Conservation (phyloP, 2,329 filamentous ascomycete genomes). For the Colletotrichum costaricense region DNA sequence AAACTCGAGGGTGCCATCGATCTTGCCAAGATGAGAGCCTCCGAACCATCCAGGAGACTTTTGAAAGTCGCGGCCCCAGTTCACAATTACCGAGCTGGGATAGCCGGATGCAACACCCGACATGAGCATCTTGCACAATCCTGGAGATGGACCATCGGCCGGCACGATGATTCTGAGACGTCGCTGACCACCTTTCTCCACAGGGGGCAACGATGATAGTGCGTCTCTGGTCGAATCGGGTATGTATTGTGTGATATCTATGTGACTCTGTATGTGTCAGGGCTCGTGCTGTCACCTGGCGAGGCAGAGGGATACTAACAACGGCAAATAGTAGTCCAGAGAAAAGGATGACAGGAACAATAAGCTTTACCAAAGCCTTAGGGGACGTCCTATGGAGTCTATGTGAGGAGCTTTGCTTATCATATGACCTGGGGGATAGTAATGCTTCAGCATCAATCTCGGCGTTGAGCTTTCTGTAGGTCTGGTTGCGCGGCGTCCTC, state of each 20-base stretch:
- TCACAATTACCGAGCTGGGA: conserved; percentile 43
- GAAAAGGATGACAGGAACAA: conserved; percentile 5
- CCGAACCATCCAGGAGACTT: conserved; percentile 35
- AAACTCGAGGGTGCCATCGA: conserved; percentile 41
- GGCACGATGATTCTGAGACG: conserved; percentile 43
- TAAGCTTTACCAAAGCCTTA: background rate
- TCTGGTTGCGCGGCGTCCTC: background rate
- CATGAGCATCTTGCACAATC: conserved; percentile 47
- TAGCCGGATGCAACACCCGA: conserved; percentile 43
- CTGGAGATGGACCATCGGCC: conserved; percentile 39
- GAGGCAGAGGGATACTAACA: background rate
- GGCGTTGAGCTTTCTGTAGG: conserved; percentile 10
- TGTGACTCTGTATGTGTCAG: background rate
- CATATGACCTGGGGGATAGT: background rate
- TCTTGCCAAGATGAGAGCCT: conserved; percentile 44
- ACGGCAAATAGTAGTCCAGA: conserved; percentile 3
- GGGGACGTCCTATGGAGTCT: background rate
- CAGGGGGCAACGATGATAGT: background rate
- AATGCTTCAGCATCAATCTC: conserved; percentile 7
- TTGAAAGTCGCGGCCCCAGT: conserved; percentile 40
- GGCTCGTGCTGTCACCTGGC: background rate
- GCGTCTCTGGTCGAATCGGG: background rate
- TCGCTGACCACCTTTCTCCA: conserved; percentile 10
- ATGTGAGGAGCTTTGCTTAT: background rate
- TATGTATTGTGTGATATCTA: background rate